Evolutionary conservation across 2,329 filamentous ascomycete genomes (phyloP).

Genomic region (Phialemonium atrogriseum): DNA sequence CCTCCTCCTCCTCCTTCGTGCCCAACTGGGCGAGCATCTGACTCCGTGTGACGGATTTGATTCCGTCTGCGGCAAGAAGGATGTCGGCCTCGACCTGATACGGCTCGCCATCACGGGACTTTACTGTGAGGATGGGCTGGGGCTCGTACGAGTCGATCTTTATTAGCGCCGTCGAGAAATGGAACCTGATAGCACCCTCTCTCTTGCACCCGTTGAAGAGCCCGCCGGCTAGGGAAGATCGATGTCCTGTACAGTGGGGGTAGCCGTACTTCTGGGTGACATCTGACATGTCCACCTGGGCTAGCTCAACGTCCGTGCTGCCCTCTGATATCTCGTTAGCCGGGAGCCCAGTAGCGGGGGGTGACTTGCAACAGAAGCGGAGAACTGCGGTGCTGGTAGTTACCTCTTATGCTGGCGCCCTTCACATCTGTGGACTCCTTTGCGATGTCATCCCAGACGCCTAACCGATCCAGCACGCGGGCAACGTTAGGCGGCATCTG

Average conservation of each 20-base stretch:
- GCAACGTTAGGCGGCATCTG: conserved; percentile 79
- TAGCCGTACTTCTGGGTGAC: conserved; percentile 62
- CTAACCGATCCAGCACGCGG: conserved; percentile 63
- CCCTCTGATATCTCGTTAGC: conserved; percentile 40
- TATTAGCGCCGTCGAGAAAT: conserved; percentile 52
- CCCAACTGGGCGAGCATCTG: conserved; percentile 46
- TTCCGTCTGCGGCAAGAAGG: conserved; percentile 45
- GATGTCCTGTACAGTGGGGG: conserved; percentile 74
- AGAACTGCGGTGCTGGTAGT: too few relatives aligned
- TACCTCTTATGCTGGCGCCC: conserved; percentile 64
- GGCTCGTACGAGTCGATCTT: conserved; percentile 51
- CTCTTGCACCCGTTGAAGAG: conserved; percentile 63
- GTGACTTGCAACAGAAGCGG: too few relatives aligned
- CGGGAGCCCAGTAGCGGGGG: not conserved
- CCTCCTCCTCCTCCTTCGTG: conserved; percentile 46
- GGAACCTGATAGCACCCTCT: conserved; percentile 56
- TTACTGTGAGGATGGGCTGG: conserved; percentile 49
- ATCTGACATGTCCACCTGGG: conserved; percentile 60
- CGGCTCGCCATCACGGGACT: conserved; percentile 45
- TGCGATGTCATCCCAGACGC: conserved; percentile 64
- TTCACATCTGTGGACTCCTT: conserved; percentile 62
- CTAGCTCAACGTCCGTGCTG: conserved; percentile 58
- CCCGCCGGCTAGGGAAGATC: conserved; percentile 59
- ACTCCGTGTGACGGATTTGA: conserved; percentile 42
- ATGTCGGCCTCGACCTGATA: conserved; percentile 46